A percentile compares a stretch with the other conserved stretches of the same genome.
phyloP scores from a whole-genome alignment of 371 early-diverging fungal species.

The Haplosporangium sp. region DNA sequence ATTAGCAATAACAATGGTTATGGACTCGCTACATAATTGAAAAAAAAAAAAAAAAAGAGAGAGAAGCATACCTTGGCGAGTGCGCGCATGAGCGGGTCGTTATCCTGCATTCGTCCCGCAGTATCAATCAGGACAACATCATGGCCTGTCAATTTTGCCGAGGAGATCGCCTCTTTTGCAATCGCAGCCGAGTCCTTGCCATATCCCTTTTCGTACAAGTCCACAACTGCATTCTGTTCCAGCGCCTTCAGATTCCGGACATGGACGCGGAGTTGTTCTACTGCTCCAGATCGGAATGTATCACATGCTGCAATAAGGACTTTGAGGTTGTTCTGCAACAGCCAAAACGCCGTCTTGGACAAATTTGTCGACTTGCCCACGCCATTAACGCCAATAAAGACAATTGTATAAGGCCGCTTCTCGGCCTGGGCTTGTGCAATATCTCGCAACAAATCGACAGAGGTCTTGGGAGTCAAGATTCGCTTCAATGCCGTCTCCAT shows the following conservation, averaged over 20 bases:
- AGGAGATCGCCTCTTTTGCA: slow-evolving; percentile 96
- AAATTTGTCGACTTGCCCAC: slow-evolving; percentile 98
- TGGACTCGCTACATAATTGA: background rate
- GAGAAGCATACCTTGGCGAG: slow-evolving; percentile 79
- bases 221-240: slow-evolving; percentile 82
- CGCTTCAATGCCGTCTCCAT: slow-evolving; percentile 87
- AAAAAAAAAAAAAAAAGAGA: background rate
- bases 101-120: slow-evolving; percentile 99
- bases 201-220: slow-evolving; percentile 98
- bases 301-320: slow-evolving; percentile 99
- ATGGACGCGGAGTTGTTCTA: slow-evolving; percentile 98
- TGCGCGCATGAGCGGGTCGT: slow-evolving; percentile 97
- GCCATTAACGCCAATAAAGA: slow-evolving; percentile 99
- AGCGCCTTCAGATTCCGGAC: slow-evolving; percentile 88
- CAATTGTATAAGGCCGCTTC: slow-evolving; percentile 88
- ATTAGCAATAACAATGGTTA: background rate
- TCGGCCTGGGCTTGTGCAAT: slow-evolving; percentile 79
- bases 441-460: slow-evolving; percentile 95
- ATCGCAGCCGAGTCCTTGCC: slow-evolving; percentile 98
- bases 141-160: slow-evolving; percentile 75
- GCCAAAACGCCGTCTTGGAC: slow-evolving; percentile 98
- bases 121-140: slow-evolving; percentile 99
- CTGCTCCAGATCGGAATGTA: slow-evolving; percentile 99
- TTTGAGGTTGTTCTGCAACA: slow-evolving; percentile 92
- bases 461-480: slow-evolving; percentile 93